Base-by-base conservation (phyloP, 1,139 yeast genomes). In the Hyphopichia fennica region DNA sequence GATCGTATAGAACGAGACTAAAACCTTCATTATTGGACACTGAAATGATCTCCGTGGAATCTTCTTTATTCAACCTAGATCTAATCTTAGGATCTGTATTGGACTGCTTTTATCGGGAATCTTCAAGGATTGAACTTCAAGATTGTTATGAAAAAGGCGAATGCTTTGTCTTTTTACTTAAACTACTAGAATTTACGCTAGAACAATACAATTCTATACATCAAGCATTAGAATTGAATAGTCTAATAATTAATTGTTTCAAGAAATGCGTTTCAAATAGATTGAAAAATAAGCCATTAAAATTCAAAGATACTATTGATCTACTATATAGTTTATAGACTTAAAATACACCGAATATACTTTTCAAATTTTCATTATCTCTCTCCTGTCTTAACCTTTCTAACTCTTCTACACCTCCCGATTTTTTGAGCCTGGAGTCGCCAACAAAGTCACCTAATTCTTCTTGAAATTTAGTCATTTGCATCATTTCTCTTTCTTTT, bases 361-460 rank as follows among this genome's bases (percentile, higher is more conserved):
- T 78, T 52, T 82, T 81, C 45, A 85, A 61, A 54, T 84, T 84
- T 50, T 82, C 84, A 40, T 72, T 77, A 62, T 91, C 96, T 47
- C 85, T 84, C 46, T 76, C 65, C 53, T 72, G 75, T 48, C 96
- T 72, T 40, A 74, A 56, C 44, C 89, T 73, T 54, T 91, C 98
- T 16, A 88, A 69, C 52, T 90, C 97, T 46, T 85, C 95, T 32
- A 90, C 77, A 2, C 98, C 97, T 3, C 97, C 98, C 25, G 89
- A 81, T 49, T 81, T 84, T 56, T 87, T 88, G 45, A 90, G 71
- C 54, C 77, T 85, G 31, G 79, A 75, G 40, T 84, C 93, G 9
- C 75, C 90, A 4, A 91, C 96, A 69, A 89, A 91, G 32, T 80
- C 86, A 1, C 84, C 95, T n/a, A 91, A 68, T 56, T 91, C 98